Evolutionary conservation across 1,284 basidiomycete species (phyloP).

Genomic region (Takashimella tepidaria): DNA sequence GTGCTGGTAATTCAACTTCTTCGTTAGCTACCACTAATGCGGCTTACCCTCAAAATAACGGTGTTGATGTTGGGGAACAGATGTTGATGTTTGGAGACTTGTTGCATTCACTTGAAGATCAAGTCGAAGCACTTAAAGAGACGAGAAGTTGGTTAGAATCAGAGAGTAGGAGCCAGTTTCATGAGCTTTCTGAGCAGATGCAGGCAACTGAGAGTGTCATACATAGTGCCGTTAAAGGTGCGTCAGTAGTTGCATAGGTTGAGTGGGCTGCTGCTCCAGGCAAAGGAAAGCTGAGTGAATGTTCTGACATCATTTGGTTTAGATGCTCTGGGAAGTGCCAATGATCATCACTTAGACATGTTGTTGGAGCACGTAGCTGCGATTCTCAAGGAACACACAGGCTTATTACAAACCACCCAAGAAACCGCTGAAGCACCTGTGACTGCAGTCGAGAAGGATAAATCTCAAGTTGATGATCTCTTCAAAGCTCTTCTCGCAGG

Average conservation of each 20-base stretch:
- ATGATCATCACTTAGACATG: not conserved
- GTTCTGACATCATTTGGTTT: no score
- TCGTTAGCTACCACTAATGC: not conserved
- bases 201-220: not conserved
- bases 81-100: not conserved
- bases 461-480: constrained; percentile 2
- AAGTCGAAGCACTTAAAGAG: not conserved
- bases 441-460: not conserved
- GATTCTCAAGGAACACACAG: constrained; percentile 8
- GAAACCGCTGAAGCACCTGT: not conserved
- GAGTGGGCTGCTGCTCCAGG: constrained; percentile 6
- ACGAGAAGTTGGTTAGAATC: not conserved
- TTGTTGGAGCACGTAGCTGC: constrained; percentile 3
- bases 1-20: not conserved
- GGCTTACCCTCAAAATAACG: not conserved
- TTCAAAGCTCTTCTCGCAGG: constrained; percentile 7
- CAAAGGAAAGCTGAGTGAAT: constrained; percentile 4
- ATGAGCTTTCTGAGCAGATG: not conserved
- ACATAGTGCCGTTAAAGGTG: not conserved
- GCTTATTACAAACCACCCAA: constrained; percentile 11
- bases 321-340: constrained; percentile 6
- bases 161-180: not conserved
- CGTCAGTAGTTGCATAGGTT: constrained; percentile 6
- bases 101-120: not conserved
- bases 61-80: not conserved